A percentile compares a stretch with the other conserved stretches of the same genome.
Conservation (phyloP, 306 rosid species). For the Lagenaria siceraria region DNA sequence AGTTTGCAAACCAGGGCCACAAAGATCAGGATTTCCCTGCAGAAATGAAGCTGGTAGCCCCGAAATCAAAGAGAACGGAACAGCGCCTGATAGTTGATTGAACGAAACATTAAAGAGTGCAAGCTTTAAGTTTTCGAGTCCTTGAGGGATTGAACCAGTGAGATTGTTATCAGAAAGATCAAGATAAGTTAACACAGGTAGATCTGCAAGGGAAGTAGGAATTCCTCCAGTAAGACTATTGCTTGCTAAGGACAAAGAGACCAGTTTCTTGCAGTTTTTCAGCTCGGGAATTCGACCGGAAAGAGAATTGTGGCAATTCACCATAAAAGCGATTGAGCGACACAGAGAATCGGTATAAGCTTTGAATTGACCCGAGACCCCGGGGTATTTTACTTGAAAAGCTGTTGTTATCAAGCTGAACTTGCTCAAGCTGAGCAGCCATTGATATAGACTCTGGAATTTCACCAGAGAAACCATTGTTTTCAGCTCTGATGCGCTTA, state of each 20-base stretch:
- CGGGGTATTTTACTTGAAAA: constrained; percentile 56
- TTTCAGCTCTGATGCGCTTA: constrained; percentile 86
- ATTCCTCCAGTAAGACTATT: constrained; percentile 66
- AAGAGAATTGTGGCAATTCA: constrained; percentile 67
- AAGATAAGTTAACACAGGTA: constrained; percentile 89
- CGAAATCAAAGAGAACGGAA: constrained; percentile 69
- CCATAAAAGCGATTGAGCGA: constrained; percentile 69
- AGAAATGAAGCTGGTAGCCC: constrained; percentile 93
- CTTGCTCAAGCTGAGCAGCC: constrained; percentile 78
- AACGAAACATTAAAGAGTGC: constrained; percentile 93
- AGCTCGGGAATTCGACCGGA: constrained; percentile 73
- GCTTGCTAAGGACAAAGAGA: constrained; percentile 71
- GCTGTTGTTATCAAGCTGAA: constrained; percentile 82
- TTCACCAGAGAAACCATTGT: constrained; percentile 67
- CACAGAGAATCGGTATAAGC: constrained; percentile 88
- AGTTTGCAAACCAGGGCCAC: constrained; percentile 74
- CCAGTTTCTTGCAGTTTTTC: constrained; percentile 66
- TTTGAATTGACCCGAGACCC: constrained; percentile 63
- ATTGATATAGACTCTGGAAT: constrained; percentile 71
- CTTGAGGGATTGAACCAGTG: constrained; percentile 76
- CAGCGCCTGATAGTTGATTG: constrained; percentile 75
- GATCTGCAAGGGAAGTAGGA: constrained; percentile 57
- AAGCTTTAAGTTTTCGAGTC: constrained; percentile 83
- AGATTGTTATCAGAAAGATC: constrained; percentile 92
- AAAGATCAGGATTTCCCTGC: constrained; percentile 80